These are phyloP conservation scores for Metschnikowia dekortorum DNA, from an alignment of 805 yeast genomes.

Conservation along the genomic window DNA sequence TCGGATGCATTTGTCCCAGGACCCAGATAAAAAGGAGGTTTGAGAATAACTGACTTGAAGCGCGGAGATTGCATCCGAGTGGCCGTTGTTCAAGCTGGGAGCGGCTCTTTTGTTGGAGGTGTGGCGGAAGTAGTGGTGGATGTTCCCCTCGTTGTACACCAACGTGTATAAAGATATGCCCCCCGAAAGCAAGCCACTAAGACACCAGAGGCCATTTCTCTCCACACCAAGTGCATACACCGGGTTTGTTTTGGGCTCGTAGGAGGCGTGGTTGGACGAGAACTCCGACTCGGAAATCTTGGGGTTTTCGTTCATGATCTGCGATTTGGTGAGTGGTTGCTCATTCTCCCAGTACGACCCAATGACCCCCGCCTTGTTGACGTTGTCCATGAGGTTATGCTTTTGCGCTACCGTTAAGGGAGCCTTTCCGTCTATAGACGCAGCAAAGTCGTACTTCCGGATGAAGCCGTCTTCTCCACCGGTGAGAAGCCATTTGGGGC, in stretches of 20 bases:
- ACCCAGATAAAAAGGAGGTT: constrained; percentile 66
- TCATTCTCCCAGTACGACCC: constrained; percentile 94
- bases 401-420: constrained; percentile 88
- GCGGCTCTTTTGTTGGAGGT: constrained; percentile 26
- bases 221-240: constrained; percentile 86
- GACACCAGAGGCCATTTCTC: constrained; percentile 74
- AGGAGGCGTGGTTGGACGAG: constrained; percentile 33
- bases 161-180: constrained; percentile 84
- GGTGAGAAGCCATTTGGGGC: constrained; percentile 81
- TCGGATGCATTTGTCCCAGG: constrained; percentile 81
- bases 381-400: constrained; percentile 82
- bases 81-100: constrained; percentile 34
- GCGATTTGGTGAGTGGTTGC: constrained; percentile 60
- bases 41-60: constrained; percentile 60
- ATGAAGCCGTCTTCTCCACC: constrained; percentile 97
- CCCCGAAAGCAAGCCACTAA: constrained; percentile 78
- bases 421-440: constrained; percentile 79
- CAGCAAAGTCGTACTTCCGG: constrained; percentile 80
- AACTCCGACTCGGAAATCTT: constrained; percentile 35
- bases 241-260: constrained; percentile 69
- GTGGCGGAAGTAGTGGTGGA: constrained; percentile 65
- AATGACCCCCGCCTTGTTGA: constrained; percentile 79
- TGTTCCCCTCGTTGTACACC: constrained; percentile 75
- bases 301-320: constrained; percentile 35
- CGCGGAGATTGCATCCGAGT: constrained; percentile 71